Base-by-base conservation (phyloP, 2,329 filamentous ascomycete species). In the Fusarium scirpi region DNA sequence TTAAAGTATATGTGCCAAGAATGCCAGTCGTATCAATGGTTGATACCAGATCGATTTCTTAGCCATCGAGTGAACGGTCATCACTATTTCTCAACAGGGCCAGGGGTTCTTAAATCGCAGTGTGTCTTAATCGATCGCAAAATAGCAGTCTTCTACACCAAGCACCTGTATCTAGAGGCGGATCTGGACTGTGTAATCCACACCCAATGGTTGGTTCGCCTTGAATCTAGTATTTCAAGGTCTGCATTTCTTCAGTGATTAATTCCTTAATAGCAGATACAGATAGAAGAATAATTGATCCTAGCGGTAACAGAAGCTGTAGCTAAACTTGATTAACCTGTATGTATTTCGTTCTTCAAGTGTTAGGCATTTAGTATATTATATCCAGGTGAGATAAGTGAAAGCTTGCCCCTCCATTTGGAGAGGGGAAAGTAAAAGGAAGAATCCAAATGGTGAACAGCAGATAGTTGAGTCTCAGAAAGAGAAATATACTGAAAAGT, bases 151-250 rank as follows among this genome's bases (percentile, higher is more conserved):
- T 29, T 29, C 34, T 46, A 43, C 20, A 47, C 25, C 38, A 45
- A 30, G 10, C 22, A 18, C 20, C 6, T n/a, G 12, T n/a, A 18
- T 25, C n/a, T 22, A 9, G 8, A 40, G 8, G 38, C 9, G 30
- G 60, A 25, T 29, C 40, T 44, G 3, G 16, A 46, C 22, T 58
- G 20, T 34, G 60, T 65, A 59, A 65, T 65, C 45, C 40, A 34
- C 45, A 2, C 20, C 12, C 12, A 46, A n/a, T 46, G 60, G 51
- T 65, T 65, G 45, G 60, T 20, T 40, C 25, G 32, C 27, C 25
- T 44, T 32, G 7, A 12, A 38, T 25, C 13, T n/a, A 46, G 22
- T 13, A 32, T 20, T 18, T 30, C 27, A 54, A 13, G 38, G 51
- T 44, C 38, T 18, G 7, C 40, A 24, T 13, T 52, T 51, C 13